Evolutionary conservation across 2,329 filamentous ascomycete species (phyloP).

Genomic region (Torrubiella hemipterigena): DNA sequence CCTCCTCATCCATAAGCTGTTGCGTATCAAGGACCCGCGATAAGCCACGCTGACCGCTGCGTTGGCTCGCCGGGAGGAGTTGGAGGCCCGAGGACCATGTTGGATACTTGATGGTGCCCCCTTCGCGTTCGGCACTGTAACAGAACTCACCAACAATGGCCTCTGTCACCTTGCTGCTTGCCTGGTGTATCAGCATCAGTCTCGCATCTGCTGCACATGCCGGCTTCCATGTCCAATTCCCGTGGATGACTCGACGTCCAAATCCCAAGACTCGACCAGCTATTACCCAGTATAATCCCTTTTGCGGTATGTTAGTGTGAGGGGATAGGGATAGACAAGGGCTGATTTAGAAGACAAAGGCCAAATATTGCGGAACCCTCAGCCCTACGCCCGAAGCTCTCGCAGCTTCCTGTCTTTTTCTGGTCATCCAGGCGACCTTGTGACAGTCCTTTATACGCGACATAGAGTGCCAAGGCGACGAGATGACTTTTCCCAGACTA

Average conservation of each 20-base stretch:
- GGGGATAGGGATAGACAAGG: not conserved
- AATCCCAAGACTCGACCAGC: not conserved
- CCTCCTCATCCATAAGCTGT: too few species aligned
- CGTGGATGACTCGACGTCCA: slow-evolving; percentile 1
- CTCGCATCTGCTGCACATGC: slow-evolving; percentile 1
- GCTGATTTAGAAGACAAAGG: not conserved
- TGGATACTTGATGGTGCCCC: slow-evolving; percentile 1
- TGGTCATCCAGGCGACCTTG: slow-evolving; percentile 1
- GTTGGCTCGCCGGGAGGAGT: too few species aligned
- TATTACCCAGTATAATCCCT: not conserved
- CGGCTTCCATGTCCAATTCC: slow-evolving; percentile 3
- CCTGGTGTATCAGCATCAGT: not conserved
- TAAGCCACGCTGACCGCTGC: too few species aligned
- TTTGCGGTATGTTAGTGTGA: slow-evolving; percentile 1
- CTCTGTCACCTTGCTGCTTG: not conserved
- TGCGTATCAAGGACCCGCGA: too few species aligned
- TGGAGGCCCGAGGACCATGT: too few species aligned
- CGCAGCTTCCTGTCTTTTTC: slow-evolving; percentile 4
- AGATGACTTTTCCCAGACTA: not conserved
- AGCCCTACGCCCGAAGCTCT: not conserved
- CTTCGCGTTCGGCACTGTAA: not conserved
- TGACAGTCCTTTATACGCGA: not conserved
- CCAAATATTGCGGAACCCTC: not conserved
- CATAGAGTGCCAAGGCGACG: slow-evolving; percentile 1
- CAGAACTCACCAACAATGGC: not conserved